Conservation (phyloP, 2,329 filamentous ascomycete species). For the Celoporthe dispersa region DNA sequence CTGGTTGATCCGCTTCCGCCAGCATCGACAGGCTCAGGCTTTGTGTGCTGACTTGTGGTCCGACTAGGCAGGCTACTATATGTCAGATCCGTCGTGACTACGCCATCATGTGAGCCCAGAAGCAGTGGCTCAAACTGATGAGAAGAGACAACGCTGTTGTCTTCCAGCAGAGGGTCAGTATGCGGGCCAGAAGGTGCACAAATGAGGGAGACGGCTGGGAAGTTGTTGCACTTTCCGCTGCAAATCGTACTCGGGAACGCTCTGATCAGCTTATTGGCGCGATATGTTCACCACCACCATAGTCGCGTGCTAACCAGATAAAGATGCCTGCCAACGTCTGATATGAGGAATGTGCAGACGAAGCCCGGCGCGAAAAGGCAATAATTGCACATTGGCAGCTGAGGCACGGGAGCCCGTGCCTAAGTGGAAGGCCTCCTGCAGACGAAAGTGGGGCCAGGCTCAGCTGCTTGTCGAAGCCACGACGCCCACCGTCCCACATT, state of each 20-base stretch:
- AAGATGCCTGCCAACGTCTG: neutral
- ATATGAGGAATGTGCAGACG: neutral
- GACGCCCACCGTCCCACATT: too few relatives aligned
- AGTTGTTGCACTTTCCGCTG: neutral
- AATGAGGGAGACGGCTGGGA: neutral
- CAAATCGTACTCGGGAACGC: neutral
- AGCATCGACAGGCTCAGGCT: neutral
- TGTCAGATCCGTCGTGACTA: neutral
- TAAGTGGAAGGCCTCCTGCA: constrained; percentile 17
- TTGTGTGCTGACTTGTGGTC: too few relatives aligned
- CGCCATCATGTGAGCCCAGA: neutral
- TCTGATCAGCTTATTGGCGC: neutral
- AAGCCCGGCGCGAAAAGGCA: neutral
- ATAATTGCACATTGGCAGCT: neutral
- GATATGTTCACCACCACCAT: neutral
- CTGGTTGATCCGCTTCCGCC: neutral
- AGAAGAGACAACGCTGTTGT: neutral
- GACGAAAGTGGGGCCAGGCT: neutral
- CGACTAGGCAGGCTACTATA: too few relatives aligned
- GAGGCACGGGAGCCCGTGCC: neutral
- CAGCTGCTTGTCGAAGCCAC: neutral
- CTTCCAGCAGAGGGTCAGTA: neutral
- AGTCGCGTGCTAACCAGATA: neutral
- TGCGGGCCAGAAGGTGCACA: neutral
- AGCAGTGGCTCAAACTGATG: neutral